A percentile compares a stretch with the other conserved stretches of the same genome.
These are phyloP conservation scores for Trichoderma brevicompactum DNA, from an alignment of 2,329 filamentous ascomycete genomes.

Conservation along the genomic window DNA sequence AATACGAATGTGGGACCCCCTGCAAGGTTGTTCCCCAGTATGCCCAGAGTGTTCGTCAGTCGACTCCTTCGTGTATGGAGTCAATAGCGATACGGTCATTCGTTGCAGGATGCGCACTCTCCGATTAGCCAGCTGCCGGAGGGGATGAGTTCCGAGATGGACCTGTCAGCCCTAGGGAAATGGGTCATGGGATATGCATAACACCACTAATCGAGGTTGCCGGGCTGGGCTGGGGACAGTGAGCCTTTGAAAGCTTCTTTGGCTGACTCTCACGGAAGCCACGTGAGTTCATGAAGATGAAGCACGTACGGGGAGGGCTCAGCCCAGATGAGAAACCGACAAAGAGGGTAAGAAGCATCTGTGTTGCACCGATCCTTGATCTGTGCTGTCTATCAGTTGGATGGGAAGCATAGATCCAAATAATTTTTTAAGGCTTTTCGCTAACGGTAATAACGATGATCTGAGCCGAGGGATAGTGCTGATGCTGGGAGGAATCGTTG, in stretches of 20 bases:
- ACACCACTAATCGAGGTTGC: not conserved
- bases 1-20: not conserved
- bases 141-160: conserved; percentile 4
- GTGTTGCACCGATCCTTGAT: not conserved
- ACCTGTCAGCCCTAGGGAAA: conserved; percentile 7
- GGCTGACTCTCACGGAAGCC: not conserved
- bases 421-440: not conserved
- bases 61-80: not conserved
- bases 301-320: too few relatives aligned
- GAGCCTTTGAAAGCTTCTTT: not conserved
- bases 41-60: not conserved
- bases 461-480: conserved; percentile 4
- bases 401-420: not conserved
- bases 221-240: not conserved
- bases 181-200: conserved; percentile 19
- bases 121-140: not conserved
- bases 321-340: not conserved
- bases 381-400: not conserved
- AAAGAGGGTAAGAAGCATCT: not conserved
- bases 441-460: not conserved
- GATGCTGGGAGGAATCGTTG: conserved; percentile 1
- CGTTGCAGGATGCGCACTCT: conserved; percentile 2
- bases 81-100: conserved; percentile 13
- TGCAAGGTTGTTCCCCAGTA: not conserved
- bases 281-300: conserved; percentile 1